Evolutionary conservation across 139 green algal genomes (phyloP), one percentile per base, ranked within the genome.

Genomic region (Zygnema circumcarinatum): DNA sequence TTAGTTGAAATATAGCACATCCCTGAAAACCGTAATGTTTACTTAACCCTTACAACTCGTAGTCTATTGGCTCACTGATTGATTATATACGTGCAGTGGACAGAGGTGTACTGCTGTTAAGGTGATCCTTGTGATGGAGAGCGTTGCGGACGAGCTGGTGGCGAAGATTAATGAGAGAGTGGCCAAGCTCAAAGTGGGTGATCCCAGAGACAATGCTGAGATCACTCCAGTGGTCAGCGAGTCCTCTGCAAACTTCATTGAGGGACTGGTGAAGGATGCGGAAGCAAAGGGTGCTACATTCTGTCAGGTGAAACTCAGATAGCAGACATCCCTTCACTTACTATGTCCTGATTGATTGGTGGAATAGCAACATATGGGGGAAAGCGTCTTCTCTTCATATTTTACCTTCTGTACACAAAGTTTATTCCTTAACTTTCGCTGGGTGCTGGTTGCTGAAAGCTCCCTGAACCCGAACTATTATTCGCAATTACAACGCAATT

Each of bases 81-180:
- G 47, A 47, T 38, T 76, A 40, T 36, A 32, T 0, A 29, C n/a
- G 22, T 67, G 81, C 85, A 90, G 79, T 39, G 96, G 96, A 21
- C 96, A 98, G 93, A 92, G 96, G 73, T 98, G 96, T 92, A 98
- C 96, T 1, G 96, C 96, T 1, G 94, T 98, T 1, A 98, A 98
- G 87, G 86, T 96, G 39, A 94, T 97, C 81, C 88, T 96, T 67
- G 95, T 94, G 54, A 53, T 93, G 52, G 92, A 96, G 67, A 47
- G 74, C 0, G 87, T 98, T 2, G 96, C 95, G 3, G 96, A 98
- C 54, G 87, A 89, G 86, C 93, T 98, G 38, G 93, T 96, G 74
- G 41, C 47, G 76, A 53, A 72, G 75, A 79, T 90, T 42, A 88
- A 86, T 74, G 39, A 73, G 38, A 90, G 84, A 16, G 93, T 98